Evolutionary conservation across 2,329 filamentous ascomycete genomes (phyloP).

Genomic region (Coniosporium tulheliwenetii): DNA sequence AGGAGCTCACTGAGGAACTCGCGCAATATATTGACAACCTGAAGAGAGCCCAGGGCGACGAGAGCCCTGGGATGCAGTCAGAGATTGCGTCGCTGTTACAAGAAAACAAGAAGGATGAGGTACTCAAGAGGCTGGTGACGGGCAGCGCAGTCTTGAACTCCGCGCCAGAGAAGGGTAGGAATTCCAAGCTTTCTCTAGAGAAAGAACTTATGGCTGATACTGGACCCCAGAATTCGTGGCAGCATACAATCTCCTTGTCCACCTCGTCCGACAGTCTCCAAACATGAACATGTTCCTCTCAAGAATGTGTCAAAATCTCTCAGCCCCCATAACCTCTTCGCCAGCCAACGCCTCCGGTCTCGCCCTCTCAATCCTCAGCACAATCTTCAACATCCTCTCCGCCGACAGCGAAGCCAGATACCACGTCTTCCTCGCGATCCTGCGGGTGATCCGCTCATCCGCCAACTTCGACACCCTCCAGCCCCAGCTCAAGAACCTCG

Average conservation of each 20-base stretch:
- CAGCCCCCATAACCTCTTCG: constrained; percentile 72
- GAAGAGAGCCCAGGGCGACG: constrained; percentile 45
- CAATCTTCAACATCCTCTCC: constrained; percentile 87
- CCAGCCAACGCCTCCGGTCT: constrained; percentile 72
- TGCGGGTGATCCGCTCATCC: constrained; percentile 63
- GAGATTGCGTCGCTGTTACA: constrained; percentile 57
- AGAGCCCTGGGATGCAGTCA: constrained; percentile 34
- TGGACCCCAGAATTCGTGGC: constrained; percentile 61
- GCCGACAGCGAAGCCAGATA: constrained; percentile 65
- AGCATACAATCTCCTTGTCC: constrained; percentile 91
- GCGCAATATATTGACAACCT: constrained; percentile 82
- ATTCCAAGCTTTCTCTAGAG: neutral
- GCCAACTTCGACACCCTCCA: constrained; percentile 63
- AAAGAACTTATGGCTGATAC: constrained; percentile 11
- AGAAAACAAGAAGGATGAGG: constrained; percentile 60
- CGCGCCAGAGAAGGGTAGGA: constrained; percentile 67
- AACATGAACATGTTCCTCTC: constrained; percentile 77
- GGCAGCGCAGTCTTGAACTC: constrained; percentile 63
- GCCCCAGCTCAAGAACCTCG: constrained; percentile 68
- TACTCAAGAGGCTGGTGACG: constrained; percentile 76
- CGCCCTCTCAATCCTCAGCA: constrained; percentile 79
- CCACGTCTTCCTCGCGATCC: constrained; percentile 78
- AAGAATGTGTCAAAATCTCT: constrained; percentile 76
- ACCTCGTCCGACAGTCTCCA: constrained; percentile 76
- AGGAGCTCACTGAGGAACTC: constrained; percentile 87